A percentile compares a stretch with the other conserved stretches of the same genome.
These are phyloP conservation scores for Aspergillus nanangensis DNA, from an alignment of 495 filamentous ascomycete genomes.

Conservation along the genomic window DNA sequence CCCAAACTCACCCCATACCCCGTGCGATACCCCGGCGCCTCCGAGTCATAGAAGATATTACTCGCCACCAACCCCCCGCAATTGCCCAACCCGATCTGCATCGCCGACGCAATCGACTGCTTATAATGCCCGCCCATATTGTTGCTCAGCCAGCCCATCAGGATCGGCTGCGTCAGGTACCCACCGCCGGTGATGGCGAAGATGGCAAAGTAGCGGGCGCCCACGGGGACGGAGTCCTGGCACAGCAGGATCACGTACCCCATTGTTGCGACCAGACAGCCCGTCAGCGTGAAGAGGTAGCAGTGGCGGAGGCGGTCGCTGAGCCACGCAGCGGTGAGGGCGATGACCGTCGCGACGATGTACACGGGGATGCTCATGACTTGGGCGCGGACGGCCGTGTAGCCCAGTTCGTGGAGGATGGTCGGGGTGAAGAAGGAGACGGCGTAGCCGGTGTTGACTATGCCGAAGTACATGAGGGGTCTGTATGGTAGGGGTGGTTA, in stretches of 20 bases:
- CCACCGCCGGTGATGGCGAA: conserved; percentile 45
- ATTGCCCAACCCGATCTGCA: conserved; percentile 52
- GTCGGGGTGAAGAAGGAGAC: conserved; percentile 52
- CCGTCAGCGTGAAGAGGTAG: conserved; percentile 46
- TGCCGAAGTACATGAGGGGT: conserved; percentile 46
- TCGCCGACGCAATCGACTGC: conserved; percentile 45
- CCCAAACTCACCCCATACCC: conserved; percentile 47
- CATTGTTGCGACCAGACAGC: conserved; percentile 41
- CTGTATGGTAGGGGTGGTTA: conserved; percentile 9
- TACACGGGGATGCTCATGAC: conserved; percentile 56
- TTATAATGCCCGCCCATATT: conserved; percentile 58
- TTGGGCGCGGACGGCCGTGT: conserved; percentile 44
- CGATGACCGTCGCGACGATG: conserved; percentile 41
- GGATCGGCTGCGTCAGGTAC: conserved; percentile 41
- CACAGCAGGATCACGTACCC: conserved; percentile 48
- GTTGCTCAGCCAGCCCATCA: conserved; percentile 50
- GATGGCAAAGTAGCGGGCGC: conserved; percentile 45
- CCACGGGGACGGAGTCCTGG: conserved; percentile 28
- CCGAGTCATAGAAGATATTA: conserved; percentile 44
- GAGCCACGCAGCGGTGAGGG: conserved; percentile 37
- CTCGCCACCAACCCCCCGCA: conserved; percentile 49
- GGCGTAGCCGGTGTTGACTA: conserved; percentile 47
- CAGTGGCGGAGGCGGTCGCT: conserved; percentile 48
- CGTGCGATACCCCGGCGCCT: conserved; percentile 45
- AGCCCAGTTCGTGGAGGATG: conserved; percentile 54